Evolutionary conservation across 441 rosid species (phyloP), one percentile per base, ranked within the genome.

Genomic region (Geranium incanum): DNA sequence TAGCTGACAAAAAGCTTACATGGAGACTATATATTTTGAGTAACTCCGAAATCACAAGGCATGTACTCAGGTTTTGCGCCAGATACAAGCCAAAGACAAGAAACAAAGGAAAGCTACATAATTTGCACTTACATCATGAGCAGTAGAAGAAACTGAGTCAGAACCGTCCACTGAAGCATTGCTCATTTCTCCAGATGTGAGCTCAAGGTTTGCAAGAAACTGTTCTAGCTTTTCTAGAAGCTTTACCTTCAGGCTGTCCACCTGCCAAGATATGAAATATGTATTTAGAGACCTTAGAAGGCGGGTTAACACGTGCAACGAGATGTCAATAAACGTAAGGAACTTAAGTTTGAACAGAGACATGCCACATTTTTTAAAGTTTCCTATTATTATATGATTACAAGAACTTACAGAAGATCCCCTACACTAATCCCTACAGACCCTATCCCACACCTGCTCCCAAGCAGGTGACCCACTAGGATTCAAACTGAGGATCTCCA

Each of bases 191-290:
- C 76, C 90, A 70, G 78, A 71, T 74, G 83, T 84, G 68, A 92
- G 86, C 77, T 83, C 88, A 77, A 90, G 93, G 72, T 87, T 89
- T 68, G 83, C 85, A 75, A 90, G 88, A 79, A 91, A 90, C 71
- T 89, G 97, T 78, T 95, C 93, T 77, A 95, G 80, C 85, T 92
- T 95, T 75, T 92, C 97, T 71, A 95, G 86, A 70, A 95, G 86
- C 81, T 84, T 89, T 78, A 78, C 95, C 86, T 90, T 84, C 78
- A 95, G 85, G 80, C 79, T 88, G 67, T 92, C 95, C 73, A 95
- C 92, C 99, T 95, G 89, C 74, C 60, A 82, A 77, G 77, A 75
- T 45, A 45, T 48, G 71, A 78, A 75, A 65, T 67, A 8, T 63
- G 66, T 74, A 62, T 62, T 3, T 9, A 36, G 19, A 62, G 66